Evolutionary conservation across 2,329 filamentous ascomycete species (phyloP), one percentile per base, ranked within the genome.

Genomic region (Delphinella strobiligena): DNA sequence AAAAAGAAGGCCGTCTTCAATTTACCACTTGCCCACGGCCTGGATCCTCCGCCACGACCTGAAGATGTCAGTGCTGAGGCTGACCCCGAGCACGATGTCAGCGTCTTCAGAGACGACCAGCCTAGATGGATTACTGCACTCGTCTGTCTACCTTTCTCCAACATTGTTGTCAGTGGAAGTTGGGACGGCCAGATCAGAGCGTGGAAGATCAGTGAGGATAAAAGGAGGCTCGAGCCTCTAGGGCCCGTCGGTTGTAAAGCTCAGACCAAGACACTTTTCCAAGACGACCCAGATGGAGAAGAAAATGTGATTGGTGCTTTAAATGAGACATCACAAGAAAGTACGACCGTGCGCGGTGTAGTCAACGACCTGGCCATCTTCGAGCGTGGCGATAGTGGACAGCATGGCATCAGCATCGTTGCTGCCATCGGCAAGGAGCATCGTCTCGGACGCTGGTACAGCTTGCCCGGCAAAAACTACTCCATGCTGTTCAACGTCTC

Each of bases 1-100:
- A 94, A 93, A 67, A 98, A 98, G 72, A 96, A 96, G 62, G 82
- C 91, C 1, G 69, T 98, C 8, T 82, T 80, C 61, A 82, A 84
- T 3, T 64, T 91, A 33, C 73, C 80, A 2, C 69, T 84, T 19
- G 87, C 89, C 3, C 91, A 98, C 60, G 91, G 91, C 22, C 66
- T 93, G 37, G 87, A 95, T 44, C 75, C 79, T 3, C 68, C 80
- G 2, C 64, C 88, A 37, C 66, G 70, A 2, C 72, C 81, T 1
- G 70, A 80, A 15, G 70, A 84, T 50, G 75, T 79, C 22, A 89
- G 80, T 1, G 82, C 86, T n/a, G 85, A 86, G 53, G 58, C 64
- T 36, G 54, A 81, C 40, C 78, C 80, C 1, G 27, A 29, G 5
- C 29, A 29, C 35, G 69, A 76, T 40, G 66, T 68, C 33, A 43